These are phyloP conservation scores for Harrya chromipes DNA, from an alignment of 768 basidiomycete species.

Conservation along the genomic window DNA sequence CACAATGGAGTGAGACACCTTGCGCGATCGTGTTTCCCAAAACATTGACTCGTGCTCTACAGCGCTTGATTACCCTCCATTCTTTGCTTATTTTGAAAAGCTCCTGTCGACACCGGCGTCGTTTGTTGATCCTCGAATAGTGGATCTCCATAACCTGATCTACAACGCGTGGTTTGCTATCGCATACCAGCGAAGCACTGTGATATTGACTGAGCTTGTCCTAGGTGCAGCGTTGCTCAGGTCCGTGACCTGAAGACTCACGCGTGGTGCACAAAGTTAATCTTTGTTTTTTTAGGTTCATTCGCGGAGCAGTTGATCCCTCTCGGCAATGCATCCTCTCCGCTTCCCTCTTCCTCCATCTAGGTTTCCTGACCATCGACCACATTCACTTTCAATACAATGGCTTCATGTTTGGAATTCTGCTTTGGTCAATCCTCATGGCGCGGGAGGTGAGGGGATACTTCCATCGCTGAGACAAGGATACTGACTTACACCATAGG, in stretches of 20 bases:
- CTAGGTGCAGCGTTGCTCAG: slow-evolving; percentile 68
- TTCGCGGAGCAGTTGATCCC: slow-evolving; percentile 61
- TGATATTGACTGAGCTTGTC: slow-evolving; percentile 83
- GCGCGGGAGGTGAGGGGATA: slow-evolving; percentile 66
- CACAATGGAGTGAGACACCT: slow-evolving; percentile 86
- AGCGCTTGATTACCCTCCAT: slow-evolving; percentile 95
- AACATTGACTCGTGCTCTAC: slow-evolving; percentile 8
- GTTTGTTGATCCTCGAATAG: slow-evolving; percentile 73
- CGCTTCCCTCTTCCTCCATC: slow-evolving; percentile 85
- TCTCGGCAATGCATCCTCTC: slow-evolving; percentile 74
- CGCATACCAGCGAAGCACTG: slow-evolving; percentile 83
- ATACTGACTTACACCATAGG: slow-evolving; percentile 43
- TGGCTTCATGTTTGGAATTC: slow-evolving; percentile 92
- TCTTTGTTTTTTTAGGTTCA: slow-evolving; percentile 43
- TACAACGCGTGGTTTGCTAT: slow-evolving; percentile 81
- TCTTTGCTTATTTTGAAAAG: slow-evolving; percentile 97
- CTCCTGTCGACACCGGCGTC: slow-evolving; percentile 79
- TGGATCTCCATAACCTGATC: slow-evolving; percentile 72
- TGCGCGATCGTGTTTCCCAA: slow-evolving; percentile 1
- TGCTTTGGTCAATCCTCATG: slow-evolving; percentile 87
- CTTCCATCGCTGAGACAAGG: background rate
- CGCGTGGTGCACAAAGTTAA: background rate
- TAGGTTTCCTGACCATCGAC: slow-evolving; percentile 93
- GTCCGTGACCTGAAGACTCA: slow-evolving; percentile 36
- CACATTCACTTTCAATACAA: slow-evolving; percentile 99